Percentiles rank a stretch among this genome's conserved stretches.
Evolutionary conservation across 768 basidiomycete genomes (phyloP).

Genomic region (Scleroderma citrinum): DNA sequence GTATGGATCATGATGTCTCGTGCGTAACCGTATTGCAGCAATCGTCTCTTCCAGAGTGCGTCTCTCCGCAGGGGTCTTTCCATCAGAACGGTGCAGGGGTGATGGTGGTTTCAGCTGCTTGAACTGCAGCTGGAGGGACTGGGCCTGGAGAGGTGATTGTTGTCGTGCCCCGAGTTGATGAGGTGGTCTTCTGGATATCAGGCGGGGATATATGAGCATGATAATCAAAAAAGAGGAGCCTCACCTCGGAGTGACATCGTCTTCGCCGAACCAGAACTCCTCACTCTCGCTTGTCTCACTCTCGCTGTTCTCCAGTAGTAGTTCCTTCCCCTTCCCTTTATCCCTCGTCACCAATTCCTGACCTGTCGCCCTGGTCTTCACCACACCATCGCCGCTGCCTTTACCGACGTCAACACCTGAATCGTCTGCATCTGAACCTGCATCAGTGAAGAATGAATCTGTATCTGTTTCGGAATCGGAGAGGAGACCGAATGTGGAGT

Average conservation of each 20-base stretch:
- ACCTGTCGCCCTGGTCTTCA: too few relatives aligned
- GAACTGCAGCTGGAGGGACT: neutral
- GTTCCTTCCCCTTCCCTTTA: too few relatives aligned
- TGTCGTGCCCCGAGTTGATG: neutral
- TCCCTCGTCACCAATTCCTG: too few relatives aligned
- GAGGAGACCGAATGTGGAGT: too few relatives aligned
- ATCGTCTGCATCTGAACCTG: too few relatives aligned
- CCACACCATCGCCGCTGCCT: too few relatives aligned
- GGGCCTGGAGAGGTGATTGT: neutral
- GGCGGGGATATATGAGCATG: neutral
- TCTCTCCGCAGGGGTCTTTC: slow-evolving; percentile 26
- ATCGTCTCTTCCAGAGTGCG: slow-evolving; percentile 39
- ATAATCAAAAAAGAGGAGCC: neutral
- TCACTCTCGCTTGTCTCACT: neutral
- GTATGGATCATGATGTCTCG: slow-evolving; percentile 40
- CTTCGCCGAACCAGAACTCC: neutral
- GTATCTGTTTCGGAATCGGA: too few relatives aligned
- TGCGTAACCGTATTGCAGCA: slow-evolving; percentile 39
- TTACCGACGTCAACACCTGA: too few relatives aligned
- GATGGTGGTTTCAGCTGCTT: too few relatives aligned
- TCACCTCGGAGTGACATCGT: neutral
- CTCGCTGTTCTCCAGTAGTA: too few relatives aligned
- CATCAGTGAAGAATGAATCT: too few relatives aligned
- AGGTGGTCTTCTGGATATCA: neutral
- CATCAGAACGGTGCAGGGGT: slow-evolving; percentile 13